phyloP scores from a whole-genome alignment of 768 basidiomycete species.

The Clathrus columnatus region DNA sequence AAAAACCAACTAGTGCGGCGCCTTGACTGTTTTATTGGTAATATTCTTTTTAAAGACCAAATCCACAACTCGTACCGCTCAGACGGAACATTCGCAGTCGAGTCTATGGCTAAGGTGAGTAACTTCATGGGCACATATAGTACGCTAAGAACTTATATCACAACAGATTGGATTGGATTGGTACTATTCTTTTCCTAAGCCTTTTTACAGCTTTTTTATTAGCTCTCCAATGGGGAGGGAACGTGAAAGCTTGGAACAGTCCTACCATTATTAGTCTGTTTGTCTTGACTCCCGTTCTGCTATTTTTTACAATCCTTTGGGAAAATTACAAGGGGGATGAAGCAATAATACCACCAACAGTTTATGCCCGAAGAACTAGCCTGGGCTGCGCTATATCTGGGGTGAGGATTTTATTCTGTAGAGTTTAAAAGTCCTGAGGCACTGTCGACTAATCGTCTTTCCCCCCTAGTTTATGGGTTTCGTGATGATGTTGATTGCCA shows the following conservation, averaged over 20 bases:
- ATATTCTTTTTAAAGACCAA: no score
- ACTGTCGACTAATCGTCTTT: no score
- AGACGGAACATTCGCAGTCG: no score
- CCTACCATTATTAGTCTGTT: neutral
- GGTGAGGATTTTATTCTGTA: neutral
- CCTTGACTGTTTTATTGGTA: no score
- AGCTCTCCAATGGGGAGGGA: constrained; percentile 34
- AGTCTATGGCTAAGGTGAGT: no score
- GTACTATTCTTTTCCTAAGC: constrained; percentile 23
- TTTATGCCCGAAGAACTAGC: neutral
- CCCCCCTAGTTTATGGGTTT: neutral
- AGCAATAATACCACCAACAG: neutral
- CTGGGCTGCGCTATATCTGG: no score
- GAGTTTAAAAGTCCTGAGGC: no score
- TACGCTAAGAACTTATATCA: no score
- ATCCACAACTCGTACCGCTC: no score
- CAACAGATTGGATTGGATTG: constrained; percentile 29
- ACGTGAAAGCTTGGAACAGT: constrained; percentile 22
- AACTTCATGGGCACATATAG: no score
- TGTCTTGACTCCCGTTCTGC: neutral
- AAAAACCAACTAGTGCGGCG: no score
- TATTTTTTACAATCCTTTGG: neutral
- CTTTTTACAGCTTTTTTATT: constrained; percentile 28
- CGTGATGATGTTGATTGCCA: neutral
- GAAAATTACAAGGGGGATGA: neutral